A percentile compares a stretch with the other conserved stretches of the same genome.
Conservation (phyloP, 2,329 filamentous ascomycete species). For the Xylariales sp. region DNA sequence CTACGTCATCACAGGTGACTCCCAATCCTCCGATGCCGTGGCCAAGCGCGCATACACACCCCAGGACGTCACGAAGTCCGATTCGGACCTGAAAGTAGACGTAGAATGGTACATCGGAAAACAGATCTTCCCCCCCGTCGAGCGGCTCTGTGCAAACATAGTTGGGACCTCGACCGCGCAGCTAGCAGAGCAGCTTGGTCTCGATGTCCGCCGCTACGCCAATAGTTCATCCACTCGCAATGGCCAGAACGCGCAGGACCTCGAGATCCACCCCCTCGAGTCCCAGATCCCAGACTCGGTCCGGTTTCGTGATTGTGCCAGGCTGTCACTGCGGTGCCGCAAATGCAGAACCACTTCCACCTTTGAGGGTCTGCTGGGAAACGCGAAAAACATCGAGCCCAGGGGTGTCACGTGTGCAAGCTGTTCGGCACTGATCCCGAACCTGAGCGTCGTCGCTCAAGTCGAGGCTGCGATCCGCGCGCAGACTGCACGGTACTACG, state of each 20-base stretch:
- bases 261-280: slow-evolving; percentile 85
- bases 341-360: slow-evolving; percentile 66
- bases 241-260: slow-evolving; percentile 43
- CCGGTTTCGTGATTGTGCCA: slow-evolving; percentile 76
- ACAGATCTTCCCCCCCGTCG: slow-evolving; percentile 96
- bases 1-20: slow-evolving; percentile 83
- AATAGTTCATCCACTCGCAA: slow-evolving; percentile 47
- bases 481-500: slow-evolving; percentile 81
- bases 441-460: slow-evolving; percentile 76
- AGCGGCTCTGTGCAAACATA: slow-evolving; percentile 95
- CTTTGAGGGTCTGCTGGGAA: slow-evolving; percentile 68
- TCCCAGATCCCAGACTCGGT: slow-evolving; percentile 89
- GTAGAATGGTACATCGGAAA: slow-evolving; percentile 98
- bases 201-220: slow-evolving; percentile 84
- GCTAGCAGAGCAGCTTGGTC: slow-evolving; percentile 86
- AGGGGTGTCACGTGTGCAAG: slow-evolving; percentile 69
- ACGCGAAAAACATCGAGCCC: slow-evolving; percentile 31
- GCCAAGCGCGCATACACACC: slow-evolving; percentile 87
- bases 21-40: slow-evolving; percentile 60
- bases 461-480: slow-evolving; percentile 78
- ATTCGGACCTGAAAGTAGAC: slow-evolving; percentile 74
- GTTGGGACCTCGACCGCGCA: slow-evolving; percentile 84
- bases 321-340: slow-evolving; percentile 75
- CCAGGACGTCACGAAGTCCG: slow-evolving; percentile 75
- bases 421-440: slow-evolving; percentile 63